Evolutionary conservation across 306 rosid species (phyloP).

Genomic region (Acacia confusa): DNA sequence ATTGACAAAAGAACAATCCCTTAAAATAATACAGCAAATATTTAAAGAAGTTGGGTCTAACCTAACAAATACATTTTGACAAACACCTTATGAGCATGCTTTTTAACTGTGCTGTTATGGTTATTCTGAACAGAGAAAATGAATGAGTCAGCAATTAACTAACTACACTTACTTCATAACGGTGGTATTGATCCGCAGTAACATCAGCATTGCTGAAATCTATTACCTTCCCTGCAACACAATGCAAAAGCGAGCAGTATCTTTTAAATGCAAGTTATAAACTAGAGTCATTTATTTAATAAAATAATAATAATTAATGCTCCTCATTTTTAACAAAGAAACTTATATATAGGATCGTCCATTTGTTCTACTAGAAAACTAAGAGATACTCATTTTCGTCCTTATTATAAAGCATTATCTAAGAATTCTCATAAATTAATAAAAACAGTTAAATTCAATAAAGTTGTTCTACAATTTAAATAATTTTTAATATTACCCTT

Average conservation of each 20-base stretch:
- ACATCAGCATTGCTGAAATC: conserved; percentile 87
- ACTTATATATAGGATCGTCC: too few relatives aligned
- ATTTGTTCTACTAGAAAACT: too few relatives aligned
- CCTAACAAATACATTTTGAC: background rate
- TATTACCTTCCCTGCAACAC: conserved; percentile 57
- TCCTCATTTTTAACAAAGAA: too few relatives aligned
- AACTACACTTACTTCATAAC: conserved; percentile 51
- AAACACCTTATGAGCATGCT: background rate
- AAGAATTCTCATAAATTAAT: too few relatives aligned
- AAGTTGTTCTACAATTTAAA: too few relatives aligned
- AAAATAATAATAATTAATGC: too few relatives aligned
- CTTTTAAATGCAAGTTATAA: too few relatives aligned
- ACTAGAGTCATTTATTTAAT: too few relatives aligned
- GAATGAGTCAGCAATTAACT: background rate
- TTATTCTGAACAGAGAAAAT: background rate
- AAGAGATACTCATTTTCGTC: too few relatives aligned
- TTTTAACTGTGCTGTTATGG: background rate
- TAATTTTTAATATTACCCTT: too few relatives aligned
- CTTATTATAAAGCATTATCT: too few relatives aligned
- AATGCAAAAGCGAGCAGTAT: conserved; percentile 12
- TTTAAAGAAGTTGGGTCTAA: background rate
- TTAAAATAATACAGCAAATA: background rate
- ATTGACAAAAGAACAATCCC: background rate
- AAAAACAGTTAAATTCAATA: too few relatives aligned
- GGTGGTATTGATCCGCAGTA: conserved; percentile 82